Evolutionary conservation across 371 early-diverging fungal species (phyloP).

Genomic region (Saksenaea vasiformis): DNA sequence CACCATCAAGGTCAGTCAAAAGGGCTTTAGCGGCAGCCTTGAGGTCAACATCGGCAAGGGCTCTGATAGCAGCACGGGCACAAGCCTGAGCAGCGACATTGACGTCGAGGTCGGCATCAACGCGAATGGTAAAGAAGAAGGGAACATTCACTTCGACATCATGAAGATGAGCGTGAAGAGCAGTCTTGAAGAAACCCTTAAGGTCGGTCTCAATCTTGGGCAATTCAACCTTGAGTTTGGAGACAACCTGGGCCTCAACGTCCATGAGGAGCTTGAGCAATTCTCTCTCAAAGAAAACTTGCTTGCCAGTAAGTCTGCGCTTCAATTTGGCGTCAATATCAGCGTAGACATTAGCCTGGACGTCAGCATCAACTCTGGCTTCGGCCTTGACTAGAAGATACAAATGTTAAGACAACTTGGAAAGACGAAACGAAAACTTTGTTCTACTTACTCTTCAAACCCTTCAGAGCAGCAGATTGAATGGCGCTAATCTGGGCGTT

Average conservation of each 20-base stretch:
- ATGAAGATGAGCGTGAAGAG: constrained; percentile 1
- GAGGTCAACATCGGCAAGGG: neutral
- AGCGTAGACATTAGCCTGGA: constrained; percentile 6
- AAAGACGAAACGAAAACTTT: neutral
- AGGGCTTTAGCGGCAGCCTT: constrained; percentile 8
- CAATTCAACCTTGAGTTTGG: constrained; percentile 9
- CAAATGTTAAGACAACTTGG: neutral
- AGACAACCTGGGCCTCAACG: constrained; percentile 3
- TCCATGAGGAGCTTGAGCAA: constrained; percentile 1
- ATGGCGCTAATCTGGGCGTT: constrained; percentile 4
- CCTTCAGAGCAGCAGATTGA: neutral
- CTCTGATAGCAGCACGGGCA: constrained; percentile 3
- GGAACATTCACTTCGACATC: constrained; percentile 5
- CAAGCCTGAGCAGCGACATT: constrained; percentile 7
- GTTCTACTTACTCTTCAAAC: neutral
- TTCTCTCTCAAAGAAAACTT: neutral
- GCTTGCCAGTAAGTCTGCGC: neutral
- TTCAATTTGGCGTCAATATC: constrained; percentile 2
- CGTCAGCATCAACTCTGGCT: neutral
- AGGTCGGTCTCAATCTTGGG: constrained; percentile 5
- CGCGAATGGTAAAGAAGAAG: neutral
- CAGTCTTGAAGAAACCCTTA: neutral
- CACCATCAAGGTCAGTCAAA: neutral
- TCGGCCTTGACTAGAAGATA: constrained; percentile 1
- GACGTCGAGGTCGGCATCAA: neutral